A percentile compares a stretch with the other conserved stretches of the same genome.
These are phyloP conservation scores for Hyaloscypha variabilis DNA, from an alignment of 495 filamentous ascomycete species.

Conservation along the genomic window DNA sequence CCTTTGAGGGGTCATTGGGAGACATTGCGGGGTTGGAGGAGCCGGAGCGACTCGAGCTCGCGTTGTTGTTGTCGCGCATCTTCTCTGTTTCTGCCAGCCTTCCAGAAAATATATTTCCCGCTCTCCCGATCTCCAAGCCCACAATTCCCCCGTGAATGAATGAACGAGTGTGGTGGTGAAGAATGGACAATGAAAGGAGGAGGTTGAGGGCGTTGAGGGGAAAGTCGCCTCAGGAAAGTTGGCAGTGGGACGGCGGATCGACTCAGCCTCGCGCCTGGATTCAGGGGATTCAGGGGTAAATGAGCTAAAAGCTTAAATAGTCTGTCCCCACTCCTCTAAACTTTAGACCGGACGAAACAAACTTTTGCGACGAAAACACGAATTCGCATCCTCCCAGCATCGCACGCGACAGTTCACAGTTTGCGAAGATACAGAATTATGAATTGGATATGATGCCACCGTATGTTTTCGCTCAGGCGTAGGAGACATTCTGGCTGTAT, in stretches of 20 bases:
- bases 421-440: neutral
- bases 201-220: neutral
- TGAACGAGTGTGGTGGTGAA: neutral
- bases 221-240: neutral
- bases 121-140: neutral
- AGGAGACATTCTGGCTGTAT: neutral
- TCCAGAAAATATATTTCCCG: neutral
- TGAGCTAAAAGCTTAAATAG: constrained; percentile 1
- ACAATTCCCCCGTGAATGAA: neutral
- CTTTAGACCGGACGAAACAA: neutral
- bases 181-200: neutral
- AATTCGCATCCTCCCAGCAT: neutral
- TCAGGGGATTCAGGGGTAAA: constrained; percentile 1
- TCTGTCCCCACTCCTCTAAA: neutral
- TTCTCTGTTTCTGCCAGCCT: neutral
- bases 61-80: neutral
- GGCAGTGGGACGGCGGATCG: neutral
- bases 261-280: neutral
- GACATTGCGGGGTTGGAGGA: neutral
- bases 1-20: neutral
- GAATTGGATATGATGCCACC: neutral
- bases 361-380: neutral
- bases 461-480: neutral
- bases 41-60: neutral
- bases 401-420: neutral